Conservation (phyloP, 2,329 filamentous ascomycete species). For the Arthrobotrys entomopaga region DNA sequence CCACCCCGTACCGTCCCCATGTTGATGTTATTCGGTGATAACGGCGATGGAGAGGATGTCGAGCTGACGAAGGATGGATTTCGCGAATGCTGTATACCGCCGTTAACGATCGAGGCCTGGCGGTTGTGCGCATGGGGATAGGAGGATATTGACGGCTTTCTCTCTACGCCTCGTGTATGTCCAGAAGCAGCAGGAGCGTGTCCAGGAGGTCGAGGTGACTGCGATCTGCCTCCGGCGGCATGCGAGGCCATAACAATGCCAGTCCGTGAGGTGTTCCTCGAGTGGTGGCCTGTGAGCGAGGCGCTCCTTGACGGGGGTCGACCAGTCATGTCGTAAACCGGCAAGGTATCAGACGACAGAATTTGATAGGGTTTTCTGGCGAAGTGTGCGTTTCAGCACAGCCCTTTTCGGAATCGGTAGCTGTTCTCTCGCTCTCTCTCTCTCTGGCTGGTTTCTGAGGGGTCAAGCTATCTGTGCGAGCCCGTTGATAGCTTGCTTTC, state of each 20-base stretch:
- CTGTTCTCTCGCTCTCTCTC: background rate
- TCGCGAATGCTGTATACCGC: constrained; percentile 82
- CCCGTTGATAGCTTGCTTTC: constrained; percentile 42
- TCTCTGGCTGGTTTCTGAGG: constrained; percentile 7
- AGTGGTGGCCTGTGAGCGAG: constrained; percentile 51
- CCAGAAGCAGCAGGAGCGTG: constrained; percentile 19
- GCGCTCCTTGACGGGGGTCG: constrained; percentile 54
- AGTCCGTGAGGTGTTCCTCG: constrained; percentile 51
- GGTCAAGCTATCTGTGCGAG: constrained; percentile 11
- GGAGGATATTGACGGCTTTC: constrained; percentile 54
- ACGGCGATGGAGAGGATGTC: constrained; percentile 57
- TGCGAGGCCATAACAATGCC: constrained; percentile 51
- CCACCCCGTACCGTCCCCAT: constrained; percentile 54
- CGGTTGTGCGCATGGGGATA: constrained; percentile 83
- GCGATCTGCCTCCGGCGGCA: constrained; percentile 42
- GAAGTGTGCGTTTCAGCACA: constrained; percentile 50
- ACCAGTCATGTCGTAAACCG: constrained; percentile 47
- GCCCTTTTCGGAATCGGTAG: constrained; percentile 38
- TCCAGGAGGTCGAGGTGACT: constrained; percentile 54
- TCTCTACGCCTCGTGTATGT: constrained; percentile 36
- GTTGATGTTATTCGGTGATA: constrained; percentile 56
- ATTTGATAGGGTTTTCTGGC: constrained; percentile 27
- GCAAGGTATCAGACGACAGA: constrained; percentile 36
- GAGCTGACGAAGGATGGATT: constrained; percentile 59
- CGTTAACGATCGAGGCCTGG: constrained; percentile 96